phyloP scores from a whole-genome alignment of 345 rosid species.

The Syzygium aqueum region DNA sequence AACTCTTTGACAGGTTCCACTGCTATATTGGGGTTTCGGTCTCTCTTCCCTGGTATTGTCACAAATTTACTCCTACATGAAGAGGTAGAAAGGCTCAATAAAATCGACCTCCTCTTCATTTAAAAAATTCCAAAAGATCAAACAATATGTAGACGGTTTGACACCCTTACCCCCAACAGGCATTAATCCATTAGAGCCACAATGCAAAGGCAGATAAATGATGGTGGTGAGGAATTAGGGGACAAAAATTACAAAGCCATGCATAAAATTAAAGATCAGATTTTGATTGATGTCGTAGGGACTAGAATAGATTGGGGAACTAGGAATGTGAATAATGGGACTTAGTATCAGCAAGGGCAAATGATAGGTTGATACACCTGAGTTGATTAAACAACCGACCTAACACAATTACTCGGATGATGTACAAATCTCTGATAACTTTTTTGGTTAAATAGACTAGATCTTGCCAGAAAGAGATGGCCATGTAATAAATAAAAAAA shows the following conservation, averaged over 20 bases:
- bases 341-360: neutral
- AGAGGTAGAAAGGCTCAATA: neutral
- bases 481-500: neutral
- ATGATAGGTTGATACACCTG: neutral
- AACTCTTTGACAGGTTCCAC: neutral
- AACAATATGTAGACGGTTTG: neutral
- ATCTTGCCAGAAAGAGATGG: neutral
- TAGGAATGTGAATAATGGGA: neutral
- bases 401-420: neutral
- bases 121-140: neutral
- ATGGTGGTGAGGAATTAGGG: neutral
- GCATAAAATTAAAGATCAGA: neutral
- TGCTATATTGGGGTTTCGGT: neutral
- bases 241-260: neutral
- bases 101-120: neutral
- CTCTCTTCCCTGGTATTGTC: neutral
- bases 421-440: neutral
- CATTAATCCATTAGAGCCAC: neutral
- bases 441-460: neutral
- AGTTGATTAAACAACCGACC: neutral
- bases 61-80: neutral
- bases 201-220: neutral
- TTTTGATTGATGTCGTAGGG: neutral
- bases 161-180: neutral
- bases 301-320: neutral